These are phyloP conservation scores for Lactarius indigo DNA, from an alignment of 768 basidiomycete species.

Conservation along the genomic window DNA sequence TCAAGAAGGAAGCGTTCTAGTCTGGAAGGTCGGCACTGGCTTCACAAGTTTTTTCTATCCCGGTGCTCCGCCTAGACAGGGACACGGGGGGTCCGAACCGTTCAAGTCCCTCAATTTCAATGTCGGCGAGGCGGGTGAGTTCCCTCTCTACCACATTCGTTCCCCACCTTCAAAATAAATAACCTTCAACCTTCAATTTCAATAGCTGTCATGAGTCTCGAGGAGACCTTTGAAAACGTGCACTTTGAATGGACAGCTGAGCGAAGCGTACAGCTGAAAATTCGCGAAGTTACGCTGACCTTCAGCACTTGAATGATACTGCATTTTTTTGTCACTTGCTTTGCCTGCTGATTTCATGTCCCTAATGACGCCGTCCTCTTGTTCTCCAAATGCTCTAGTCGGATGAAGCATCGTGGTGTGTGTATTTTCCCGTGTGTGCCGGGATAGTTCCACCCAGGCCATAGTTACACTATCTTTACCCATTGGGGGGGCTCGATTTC, in stretches of 20 bases:
- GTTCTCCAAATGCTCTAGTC: background rate
- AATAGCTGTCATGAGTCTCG: conserved; percentile 52
- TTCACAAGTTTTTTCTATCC: conserved; percentile 87
- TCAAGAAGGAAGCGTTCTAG: conserved; percentile 77
- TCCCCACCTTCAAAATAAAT: background rate
- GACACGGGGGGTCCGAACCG: conserved; percentile 74
- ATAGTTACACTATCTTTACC: background rate
- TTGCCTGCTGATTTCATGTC: background rate
- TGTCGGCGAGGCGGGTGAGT: conserved; percentile 76
- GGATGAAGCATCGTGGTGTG: background rate
- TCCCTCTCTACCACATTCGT: background rate
- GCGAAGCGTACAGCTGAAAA: conserved; percentile 77
- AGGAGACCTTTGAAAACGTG: conserved; percentile 67
- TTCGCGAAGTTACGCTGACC: conserved; percentile 77
- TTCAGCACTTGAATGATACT: conserved; percentile 63
- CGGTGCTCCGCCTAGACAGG: conserved; percentile 89
- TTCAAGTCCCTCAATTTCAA: conserved; percentile 87
- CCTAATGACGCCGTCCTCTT: background rate
- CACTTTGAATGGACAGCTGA: conserved; percentile 83
- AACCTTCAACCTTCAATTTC: too few species aligned
- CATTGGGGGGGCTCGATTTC: background rate
- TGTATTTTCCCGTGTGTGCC: background rate
- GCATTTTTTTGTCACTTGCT: background rate
- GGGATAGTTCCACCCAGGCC: background rate
- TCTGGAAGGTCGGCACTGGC: conserved; percentile 95